Base-by-base conservation (phyloP, 2,329 filamentous ascomycete genomes). In the Scorias spongiosa region DNA sequence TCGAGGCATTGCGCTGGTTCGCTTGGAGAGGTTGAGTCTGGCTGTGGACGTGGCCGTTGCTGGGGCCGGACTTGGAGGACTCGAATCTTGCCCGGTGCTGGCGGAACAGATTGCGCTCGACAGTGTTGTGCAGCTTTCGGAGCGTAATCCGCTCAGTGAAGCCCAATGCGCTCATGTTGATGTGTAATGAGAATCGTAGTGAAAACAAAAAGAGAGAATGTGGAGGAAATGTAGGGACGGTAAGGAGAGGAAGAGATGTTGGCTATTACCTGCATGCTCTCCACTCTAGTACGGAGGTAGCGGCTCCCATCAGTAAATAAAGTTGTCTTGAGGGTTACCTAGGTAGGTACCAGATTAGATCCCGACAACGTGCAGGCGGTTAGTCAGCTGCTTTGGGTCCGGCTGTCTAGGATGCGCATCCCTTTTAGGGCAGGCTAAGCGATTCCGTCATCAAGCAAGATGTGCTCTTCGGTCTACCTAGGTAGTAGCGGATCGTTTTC, bases 91-190 rank as follows among this genome's bases (percentile, higher is more conserved):
- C 40, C 40, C 52, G 14, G 34, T 59, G 55, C 28, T 51, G 51
- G 36, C 51, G 52, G 41, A 49, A 37, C 39, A 60, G 50, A 45
- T 58, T 59, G 46, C 57, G 54, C 45, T 59, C 52, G 43, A 57
- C 56, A 45, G 51, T 53, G 41, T 53, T 50, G 46, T 60, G 57
- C n/a, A 61, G 54, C 29, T 52, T 52, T 14, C 51, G 51, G 15
- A 59, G 26, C 15, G 49, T 58, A 14, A 52, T 49, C 46, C 55
- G 54, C 45, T 52, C 51, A 46, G 51, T 47, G 46, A 59, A 47
- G 42, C 48, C 49, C 29, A 50, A 42, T 26, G 52, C 44, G 42
- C 49, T 57, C 56, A 58, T 58, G 29, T 44, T 50, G 46, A 18
- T 8, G 43, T 43, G 30, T 26, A 30, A 15, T 14, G 38, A 41